A percentile compares a stretch with the other conserved stretches of the same genome.
Evolutionary conservation across 192 early-diverging fungal species (phyloP).

Genomic region (Coemansia sp.): DNA sequence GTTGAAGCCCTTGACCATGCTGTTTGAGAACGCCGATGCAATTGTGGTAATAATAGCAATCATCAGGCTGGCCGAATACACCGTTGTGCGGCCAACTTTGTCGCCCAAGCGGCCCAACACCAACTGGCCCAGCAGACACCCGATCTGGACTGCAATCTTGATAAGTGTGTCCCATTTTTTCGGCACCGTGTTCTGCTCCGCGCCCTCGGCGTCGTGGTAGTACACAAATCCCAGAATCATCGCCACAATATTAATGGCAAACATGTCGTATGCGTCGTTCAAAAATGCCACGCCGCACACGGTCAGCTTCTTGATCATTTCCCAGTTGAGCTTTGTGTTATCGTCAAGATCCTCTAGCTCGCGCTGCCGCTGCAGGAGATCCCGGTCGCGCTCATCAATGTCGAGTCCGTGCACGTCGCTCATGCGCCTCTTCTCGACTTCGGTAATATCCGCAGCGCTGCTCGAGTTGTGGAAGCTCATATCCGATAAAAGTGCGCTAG

Average conservation of each 20-base stretch:
- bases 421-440: slow-evolving; percentile 26
- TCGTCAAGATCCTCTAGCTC: slow-evolving; percentile 56
- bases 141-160: slow-evolving; percentile 86
- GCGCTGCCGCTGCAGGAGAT: slow-evolving; percentile 45
- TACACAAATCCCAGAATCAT: slow-evolving; percentile 81
- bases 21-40: slow-evolving; percentile 72
- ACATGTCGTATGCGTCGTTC: slow-evolving; percentile 93
- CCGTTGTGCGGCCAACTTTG: slow-evolving; percentile 82
- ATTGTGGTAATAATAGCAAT: slow-evolving; percentile 88
- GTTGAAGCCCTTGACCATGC: slow-evolving; percentile 67
- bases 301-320: slow-evolving; percentile 73
- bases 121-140: slow-evolving; percentile 92
- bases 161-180: slow-evolving; percentile 74
- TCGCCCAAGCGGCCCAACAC: slow-evolving; percentile 86
- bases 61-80: slow-evolving; percentile 87
- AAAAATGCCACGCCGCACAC: slow-evolving; percentile 84
- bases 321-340: slow-evolving; percentile 66
- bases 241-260: slow-evolving; percentile 86
- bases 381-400: slow-evolving; percentile 44
- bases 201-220: slow-evolving; percentile 49
- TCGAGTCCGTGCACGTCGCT: slow-evolving; percentile 7
- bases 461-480: slow-evolving; percentile 41
- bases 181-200: slow-evolving; percentile 60
- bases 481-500: neutral
- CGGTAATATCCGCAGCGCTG: slow-evolving; percentile 35